Evolutionary conservation across 1,139 yeast genomes (phyloP).

Genomic region (Taiozyma onychis): DNA sequence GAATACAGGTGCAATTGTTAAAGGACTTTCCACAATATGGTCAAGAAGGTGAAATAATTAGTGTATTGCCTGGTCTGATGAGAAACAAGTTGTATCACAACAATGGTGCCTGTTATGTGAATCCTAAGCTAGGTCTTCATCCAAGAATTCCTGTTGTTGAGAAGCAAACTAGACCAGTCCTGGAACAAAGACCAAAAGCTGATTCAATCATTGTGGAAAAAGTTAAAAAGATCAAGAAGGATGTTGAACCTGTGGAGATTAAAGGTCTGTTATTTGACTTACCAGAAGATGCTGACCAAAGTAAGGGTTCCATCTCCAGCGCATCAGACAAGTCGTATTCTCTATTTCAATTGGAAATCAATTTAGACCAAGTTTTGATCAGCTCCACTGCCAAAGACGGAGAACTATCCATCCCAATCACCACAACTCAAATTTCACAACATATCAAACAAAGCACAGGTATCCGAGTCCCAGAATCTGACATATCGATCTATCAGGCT

Average conservation of each 20-base stretch:
- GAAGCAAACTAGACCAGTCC: slow-evolving; percentile 18
- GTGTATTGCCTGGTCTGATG: slow-evolving; percentile 82
- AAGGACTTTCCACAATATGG: slow-evolving; percentile 52
- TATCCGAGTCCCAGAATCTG: slow-evolving; percentile 12
- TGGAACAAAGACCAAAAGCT: slow-evolving; percentile 6
- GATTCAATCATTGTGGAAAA: slow-evolving; percentile 2
- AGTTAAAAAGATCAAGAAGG: slow-evolving; percentile 1
- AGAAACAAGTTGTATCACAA: slow-evolving; percentile 65
- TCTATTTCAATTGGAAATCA: slow-evolving; percentile 18
- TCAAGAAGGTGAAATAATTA: slow-evolving; percentile 61
- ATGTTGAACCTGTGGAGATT: slow-evolving; percentile 14
- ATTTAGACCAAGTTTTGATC: slow-evolving; percentile 5
- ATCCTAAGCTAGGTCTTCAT: slow-evolving; percentile 36
- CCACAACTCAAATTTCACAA: slow-evolving; percentile 6
- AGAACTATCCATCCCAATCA: slow-evolving; percentile 4
- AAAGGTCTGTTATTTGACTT: slow-evolving; percentile 18
- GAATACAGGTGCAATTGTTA: slow-evolving; percentile 58
- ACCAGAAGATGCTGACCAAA: slow-evolving; percentile 7
- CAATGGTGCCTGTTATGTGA: slow-evolving; percentile 69
- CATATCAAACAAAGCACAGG: slow-evolving; percentile 8
- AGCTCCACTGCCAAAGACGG: slow-evolving; percentile 1
- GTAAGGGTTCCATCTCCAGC: slow-evolving; percentile 6
- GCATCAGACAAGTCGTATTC: slow-evolving; percentile 12
- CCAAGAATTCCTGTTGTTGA: slow-evolving; percentile 61
- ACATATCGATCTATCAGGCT: slow-evolving; percentile 7